A percentile compares a stretch with the other conserved stretches of the same genome.
These are phyloP conservation scores for Epichloe gansuensis DNA, from an alignment of 2,329 filamentous ascomycete species.

Conservation along the genomic window DNA sequence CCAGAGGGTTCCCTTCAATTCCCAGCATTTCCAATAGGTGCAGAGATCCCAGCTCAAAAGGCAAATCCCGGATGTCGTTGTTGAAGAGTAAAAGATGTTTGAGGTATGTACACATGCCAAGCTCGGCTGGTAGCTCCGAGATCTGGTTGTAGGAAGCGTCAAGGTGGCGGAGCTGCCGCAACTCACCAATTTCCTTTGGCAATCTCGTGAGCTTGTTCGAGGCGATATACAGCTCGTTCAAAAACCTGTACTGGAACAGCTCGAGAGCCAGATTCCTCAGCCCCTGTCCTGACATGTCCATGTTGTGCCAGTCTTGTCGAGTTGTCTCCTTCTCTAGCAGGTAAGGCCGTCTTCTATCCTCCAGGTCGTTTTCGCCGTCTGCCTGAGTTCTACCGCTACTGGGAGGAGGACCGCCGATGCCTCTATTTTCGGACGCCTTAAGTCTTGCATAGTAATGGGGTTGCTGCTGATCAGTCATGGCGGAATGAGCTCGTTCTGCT, in stretches of 20 bases:
- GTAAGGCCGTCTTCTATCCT: constrained; percentile 47
- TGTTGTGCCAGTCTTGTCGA: constrained; percentile 77
- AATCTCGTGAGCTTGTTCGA: constrained; percentile 78
- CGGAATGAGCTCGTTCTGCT: constrained; percentile 57
- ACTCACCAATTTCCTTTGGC: constrained; percentile 67
- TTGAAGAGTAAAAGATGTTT: constrained; percentile 80
- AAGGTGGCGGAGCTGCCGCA: constrained; percentile 69
- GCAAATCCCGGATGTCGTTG: constrained; percentile 72
- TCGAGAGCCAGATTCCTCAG: constrained; percentile 67
- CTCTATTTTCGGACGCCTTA: constrained; percentile 58
- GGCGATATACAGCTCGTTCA: constrained; percentile 84
- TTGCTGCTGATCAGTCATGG: constrained; percentile 54
- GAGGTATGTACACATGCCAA: constrained; percentile 93
- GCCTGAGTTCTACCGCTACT: constrained; percentile 34
- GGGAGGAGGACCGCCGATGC: constrained; percentile 42
- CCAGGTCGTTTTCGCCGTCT: constrained; percentile 38
- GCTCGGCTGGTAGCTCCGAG: constrained; percentile 68
- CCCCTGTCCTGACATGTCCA: constrained; percentile 94
- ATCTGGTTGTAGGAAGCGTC: constrained; percentile 86
- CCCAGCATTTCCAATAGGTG: constrained; percentile 82
- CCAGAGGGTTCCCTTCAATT: constrained; percentile 81
- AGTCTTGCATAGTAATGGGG: constrained; percentile 60
- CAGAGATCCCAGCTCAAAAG: constrained; percentile 76
- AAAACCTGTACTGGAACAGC: constrained; percentile 77
- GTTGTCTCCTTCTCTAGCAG: constrained; percentile 54